phyloP scores from a whole-genome alignment of 2,329 filamentous ascomycete genomes.

The Penicillium sp. region DNA sequence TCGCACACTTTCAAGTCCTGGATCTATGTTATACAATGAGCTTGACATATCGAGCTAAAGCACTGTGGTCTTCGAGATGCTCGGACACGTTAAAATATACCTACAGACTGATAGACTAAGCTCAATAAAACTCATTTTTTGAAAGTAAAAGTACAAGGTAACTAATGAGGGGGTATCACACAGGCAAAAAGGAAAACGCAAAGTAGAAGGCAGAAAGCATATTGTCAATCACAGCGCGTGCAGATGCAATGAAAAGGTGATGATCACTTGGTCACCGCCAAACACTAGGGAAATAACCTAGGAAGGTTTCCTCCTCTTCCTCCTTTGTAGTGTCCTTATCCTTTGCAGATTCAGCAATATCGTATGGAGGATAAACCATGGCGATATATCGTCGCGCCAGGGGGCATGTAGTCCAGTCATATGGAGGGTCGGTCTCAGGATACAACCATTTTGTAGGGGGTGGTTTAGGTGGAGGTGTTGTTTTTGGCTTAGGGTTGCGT shows the following conservation, averaged over 20 bases:
- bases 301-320: not conserved
- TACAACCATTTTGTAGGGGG: not conserved
- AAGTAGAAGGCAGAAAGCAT: not conserved
- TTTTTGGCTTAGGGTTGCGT: not conserved
- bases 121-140: not conserved
- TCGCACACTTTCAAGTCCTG: no score
- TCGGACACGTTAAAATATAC: not conserved
- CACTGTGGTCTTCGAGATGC: not conserved
- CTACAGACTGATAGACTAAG: not conserved
- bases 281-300: not conserved
- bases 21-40: not conserved
- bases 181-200: not conserved
- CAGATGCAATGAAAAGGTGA: not conserved
- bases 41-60: not conserved
- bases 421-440: not conserved
- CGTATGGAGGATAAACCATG: not conserved
- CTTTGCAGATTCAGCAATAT: not conserved
- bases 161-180: conserved; percentile 1
- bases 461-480: not conserved
- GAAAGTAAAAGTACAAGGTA: not conserved
- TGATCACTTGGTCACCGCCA: not conserved
- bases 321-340: not conserved
- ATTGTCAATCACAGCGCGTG: not conserved
- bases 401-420: not conserved
- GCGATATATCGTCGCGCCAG: not conserved